A percentile compares a stretch with the other conserved stretches of the same genome.
Evolutionary conservation across 2,329 filamentous ascomycete genomes (phyloP).

Genomic region (Pseudophaeomoniella oleicola): DNA sequence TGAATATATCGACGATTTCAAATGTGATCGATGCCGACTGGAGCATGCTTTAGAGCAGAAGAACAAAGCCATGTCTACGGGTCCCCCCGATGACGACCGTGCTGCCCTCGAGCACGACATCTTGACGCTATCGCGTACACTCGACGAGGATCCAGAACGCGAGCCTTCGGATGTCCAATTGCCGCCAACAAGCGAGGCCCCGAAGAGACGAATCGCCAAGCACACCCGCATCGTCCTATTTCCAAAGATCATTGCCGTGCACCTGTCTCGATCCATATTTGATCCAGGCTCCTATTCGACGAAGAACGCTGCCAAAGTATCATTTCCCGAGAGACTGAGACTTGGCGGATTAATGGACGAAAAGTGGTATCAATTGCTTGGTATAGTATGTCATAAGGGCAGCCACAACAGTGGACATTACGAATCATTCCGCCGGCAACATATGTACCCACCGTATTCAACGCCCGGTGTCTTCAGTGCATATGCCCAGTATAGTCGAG

Average conservation of each 20-base stretch:
- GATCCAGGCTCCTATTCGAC: constrained; percentile 61
- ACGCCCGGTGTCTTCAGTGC: constrained; percentile 67
- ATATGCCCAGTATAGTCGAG: constrained; percentile 55
- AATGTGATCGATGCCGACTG: constrained; percentile 85
- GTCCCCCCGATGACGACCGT: too few relatives aligned
- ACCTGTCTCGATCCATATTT: constrained; percentile 87
- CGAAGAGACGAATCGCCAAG: constrained; percentile 70
- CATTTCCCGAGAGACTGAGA: constrained; percentile 75
- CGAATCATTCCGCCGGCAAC: constrained; percentile 85
- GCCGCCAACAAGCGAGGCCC: constrained; percentile 59
- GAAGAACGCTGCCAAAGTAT: constrained; percentile 89
- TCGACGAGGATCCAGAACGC: constrained; percentile 70
- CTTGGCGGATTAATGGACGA: constrained; percentile 66
- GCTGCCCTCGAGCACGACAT: constrained; percentile 43
- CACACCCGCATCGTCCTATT: constrained; percentile 78
- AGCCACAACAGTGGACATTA: constrained; percentile 95
- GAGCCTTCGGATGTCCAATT: constrained; percentile 57
- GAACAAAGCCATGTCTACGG: constrained; percentile 18
- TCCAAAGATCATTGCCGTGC: constrained; percentile 79
- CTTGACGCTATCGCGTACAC: constrained; percentile 49
- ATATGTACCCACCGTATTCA: constrained; percentile 62
- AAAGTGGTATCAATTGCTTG: constrained; percentile 70
- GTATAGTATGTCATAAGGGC: constrained; percentile 85
- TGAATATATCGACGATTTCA: constrained; percentile 93
- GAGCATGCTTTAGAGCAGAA: constrained; percentile 58